These are phyloP conservation scores for Aspergillus amoenus DNA, from an alignment of 2,329 filamentous ascomycete genomes.

Conservation along the genomic window DNA sequence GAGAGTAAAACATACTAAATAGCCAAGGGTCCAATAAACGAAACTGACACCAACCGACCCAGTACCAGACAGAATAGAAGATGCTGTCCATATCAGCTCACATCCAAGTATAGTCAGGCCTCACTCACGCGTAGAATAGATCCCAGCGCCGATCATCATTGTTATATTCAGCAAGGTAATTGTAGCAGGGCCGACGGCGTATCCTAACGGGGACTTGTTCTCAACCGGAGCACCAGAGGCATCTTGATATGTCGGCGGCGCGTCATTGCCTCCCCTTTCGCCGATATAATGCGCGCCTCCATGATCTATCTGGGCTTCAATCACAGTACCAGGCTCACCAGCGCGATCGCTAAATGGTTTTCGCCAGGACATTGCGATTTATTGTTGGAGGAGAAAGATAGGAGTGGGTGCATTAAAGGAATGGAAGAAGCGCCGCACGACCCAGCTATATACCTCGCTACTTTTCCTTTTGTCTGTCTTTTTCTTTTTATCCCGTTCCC, in stretches of 20 bases:
- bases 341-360: neutral
- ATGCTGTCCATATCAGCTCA: slow-evolving; percentile 41
- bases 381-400: neutral
- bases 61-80: slow-evolving; percentile 54
- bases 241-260: slow-evolving; percentile 57
- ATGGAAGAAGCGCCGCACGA: neutral
- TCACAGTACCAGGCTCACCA: neutral
- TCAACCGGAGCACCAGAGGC: slow-evolving; percentile 63
- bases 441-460: neutral
- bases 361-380: neutral
- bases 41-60: slow-evolving; percentile 63
- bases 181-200: slow-evolving; percentile 56
- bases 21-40: slow-evolving; percentile 65
- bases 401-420: neutral
- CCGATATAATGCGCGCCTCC: slow-evolving; percentile 14
- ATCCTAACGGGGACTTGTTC: slow-evolving; percentile 57
- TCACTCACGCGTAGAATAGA: slow-evolving; percentile 63
- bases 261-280: slow-evolving; percentile 42
- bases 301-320: neutral
- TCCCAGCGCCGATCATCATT: slow-evolving; percentile 63
- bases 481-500: neutral
- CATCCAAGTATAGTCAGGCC: too few species aligned
- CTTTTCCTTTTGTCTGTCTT: neutral
- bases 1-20: slow-evolving; percentile 50
- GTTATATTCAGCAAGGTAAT: slow-evolving; percentile 62